phyloP scores from a whole-genome alignment of 495 filamentous ascomycete genomes.

The Penicillium samsonianum region DNA sequence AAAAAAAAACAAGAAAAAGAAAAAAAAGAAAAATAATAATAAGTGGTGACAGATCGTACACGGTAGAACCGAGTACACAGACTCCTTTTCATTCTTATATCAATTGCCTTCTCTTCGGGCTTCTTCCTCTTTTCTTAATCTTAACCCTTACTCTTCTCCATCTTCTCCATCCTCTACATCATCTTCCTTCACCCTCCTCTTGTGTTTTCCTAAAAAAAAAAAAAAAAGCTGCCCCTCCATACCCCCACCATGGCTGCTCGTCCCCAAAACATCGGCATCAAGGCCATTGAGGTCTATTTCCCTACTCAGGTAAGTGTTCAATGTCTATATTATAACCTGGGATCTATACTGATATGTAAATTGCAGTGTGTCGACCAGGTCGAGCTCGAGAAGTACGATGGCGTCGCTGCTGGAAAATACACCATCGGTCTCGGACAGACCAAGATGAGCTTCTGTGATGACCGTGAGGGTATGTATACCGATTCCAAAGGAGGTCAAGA shows the following conservation, averaged over 20 bases:
- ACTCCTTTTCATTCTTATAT: constrained; percentile 17
- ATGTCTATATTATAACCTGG: neutral
- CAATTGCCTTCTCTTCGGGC: constrained; percentile 1
- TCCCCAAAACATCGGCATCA: constrained; percentile 97
- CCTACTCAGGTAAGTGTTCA: constrained; percentile 77
- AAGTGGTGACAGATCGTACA: constrained; percentile 36
- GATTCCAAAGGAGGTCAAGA: neutral
- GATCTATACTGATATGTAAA: neutral
- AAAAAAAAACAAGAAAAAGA: neutral
- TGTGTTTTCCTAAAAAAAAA: neutral
- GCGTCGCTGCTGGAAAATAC: constrained; percentile 91
- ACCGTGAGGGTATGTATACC: constrained; percentile 79
- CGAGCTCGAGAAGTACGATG: constrained; percentile 98
- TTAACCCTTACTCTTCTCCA: constrained; percentile 4
- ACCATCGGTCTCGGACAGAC: constrained; percentile 99
- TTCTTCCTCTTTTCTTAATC: constrained; percentile 4
- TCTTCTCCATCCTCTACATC: constrained; percentile 1
- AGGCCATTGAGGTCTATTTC: constrained; percentile 99
- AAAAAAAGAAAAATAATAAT: constrained; percentile 19
- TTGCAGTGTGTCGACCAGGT: constrained; percentile 90
- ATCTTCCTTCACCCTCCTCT: neutral
- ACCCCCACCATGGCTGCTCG: constrained; percentile 73
- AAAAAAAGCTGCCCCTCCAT: constrained; percentile 21
- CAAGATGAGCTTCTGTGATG: constrained; percentile 99
- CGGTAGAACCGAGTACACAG: constrained; percentile 37